Evolutionary conservation across 768 basidiomycete species (phyloP), one percentile per base, ranked within the genome.

Genomic region (Gautieria morchelliformis): DNA sequence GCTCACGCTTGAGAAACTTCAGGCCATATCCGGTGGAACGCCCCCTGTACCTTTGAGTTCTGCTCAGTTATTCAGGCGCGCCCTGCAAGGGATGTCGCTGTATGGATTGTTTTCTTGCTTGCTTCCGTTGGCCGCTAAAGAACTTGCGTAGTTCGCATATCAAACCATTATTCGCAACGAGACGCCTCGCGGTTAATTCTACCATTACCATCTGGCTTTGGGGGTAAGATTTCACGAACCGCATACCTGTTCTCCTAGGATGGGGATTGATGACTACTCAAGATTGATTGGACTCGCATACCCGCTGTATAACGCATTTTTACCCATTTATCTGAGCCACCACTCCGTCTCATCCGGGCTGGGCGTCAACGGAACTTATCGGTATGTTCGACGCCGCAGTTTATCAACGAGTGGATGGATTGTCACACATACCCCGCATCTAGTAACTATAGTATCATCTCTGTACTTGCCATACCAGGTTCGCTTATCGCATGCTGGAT

Each of bases 201-300:
- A 64, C 70, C 0, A 63, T 81, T 32, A 78, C 74, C 50, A 78
- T 80, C 56, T 51, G 75, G 10, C 68, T 78, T n/a, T 81, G 80
- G 78, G 75, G 78, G 71, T 78, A 63, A 20, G 72, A 66, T 1
- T 12, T 3, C 40, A 14, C 14, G n/a, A 41, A 41, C 9, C 7
- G 12, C 12, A 41, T 3, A 8, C 14, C 40, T 14, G n/a, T 41
- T 41, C 5, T 27, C 27, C 27, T 27, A 27, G 27, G 27, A n/a
- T n/a, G n/a, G n/a, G n/a, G n/a, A n/a, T 14, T 51, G n/a, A 24
- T 24, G 32, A n/a, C 17, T 51, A 19, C 3, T 8, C 32, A 19
- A 77, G 71, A 37, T 61, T 77, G 27, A 75, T 80, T 50, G 80
- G 80, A 8, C 71, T 80, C 1, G 79, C 77, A 7, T 81, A 78